Conservation (phyloP, 495 filamentous ascomycete species). For the Eremomyces bilateralis region DNA sequence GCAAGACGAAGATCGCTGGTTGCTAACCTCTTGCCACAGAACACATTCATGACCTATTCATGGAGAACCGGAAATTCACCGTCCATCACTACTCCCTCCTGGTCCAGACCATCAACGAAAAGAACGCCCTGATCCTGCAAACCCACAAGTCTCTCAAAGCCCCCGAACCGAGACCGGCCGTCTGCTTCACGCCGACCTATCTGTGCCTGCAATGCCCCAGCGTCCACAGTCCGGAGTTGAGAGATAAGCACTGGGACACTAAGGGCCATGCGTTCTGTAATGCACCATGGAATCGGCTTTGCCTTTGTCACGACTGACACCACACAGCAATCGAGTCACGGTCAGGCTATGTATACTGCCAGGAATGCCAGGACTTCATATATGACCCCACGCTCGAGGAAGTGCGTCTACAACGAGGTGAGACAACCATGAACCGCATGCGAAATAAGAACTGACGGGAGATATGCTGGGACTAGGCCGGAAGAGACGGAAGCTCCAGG, state of each 20-base stretch:
- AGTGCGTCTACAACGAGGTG: conserved; percentile 32
- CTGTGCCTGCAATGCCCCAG: conserved; percentile 49
- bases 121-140: conserved; percentile 10
- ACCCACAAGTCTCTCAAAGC: conserved; percentile 9
- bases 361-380: conserved; percentile 65
- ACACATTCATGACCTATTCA: conserved; percentile 15
- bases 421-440: conserved; percentile 1
- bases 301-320: conserved; percentile 31
- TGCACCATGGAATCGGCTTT: neutral
- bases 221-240: conserved; percentile 32
- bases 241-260: conserved; percentile 31
- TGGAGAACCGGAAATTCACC: conserved; percentile 11
- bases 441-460: too few relatives aligned
- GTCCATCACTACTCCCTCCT: conserved; percentile 14
- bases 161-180: conserved; percentile 9
- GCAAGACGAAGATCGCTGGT: neutral
- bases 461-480: conserved; percentile 14
- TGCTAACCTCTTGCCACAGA: conserved; percentile 10
- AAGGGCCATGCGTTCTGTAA: conserved; percentile 45
- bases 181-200: conserved; percentile 33
- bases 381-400: conserved; percentile 72
- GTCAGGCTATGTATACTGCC: conserved; percentile 57
- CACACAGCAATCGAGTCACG: conserved; percentile 76
- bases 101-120: conserved; percentile 12
- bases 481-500: neutral